Conservation (phyloP, 257 asterid species). For the Gentiana macrophylla region DNA sequence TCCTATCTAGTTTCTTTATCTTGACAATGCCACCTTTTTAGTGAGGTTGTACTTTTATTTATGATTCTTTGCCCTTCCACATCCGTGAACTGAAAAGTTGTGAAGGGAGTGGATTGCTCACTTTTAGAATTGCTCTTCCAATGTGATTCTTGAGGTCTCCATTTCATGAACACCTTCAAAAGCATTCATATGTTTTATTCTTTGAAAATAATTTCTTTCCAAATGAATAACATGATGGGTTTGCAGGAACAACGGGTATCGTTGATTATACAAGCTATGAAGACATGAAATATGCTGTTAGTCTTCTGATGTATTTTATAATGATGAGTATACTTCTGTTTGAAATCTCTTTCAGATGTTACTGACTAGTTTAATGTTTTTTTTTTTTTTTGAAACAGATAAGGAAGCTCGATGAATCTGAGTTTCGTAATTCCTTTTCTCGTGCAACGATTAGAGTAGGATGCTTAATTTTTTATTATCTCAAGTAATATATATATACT, state of each 20-base stretch:
- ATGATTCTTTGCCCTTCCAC: no score
- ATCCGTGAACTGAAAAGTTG: no score
- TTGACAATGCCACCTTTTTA: no score
- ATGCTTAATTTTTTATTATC: not conserved
- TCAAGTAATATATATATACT: not conserved
- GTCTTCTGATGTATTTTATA: constrained; percentile 7
- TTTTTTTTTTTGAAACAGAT: constrained; percentile 34
- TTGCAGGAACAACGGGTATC: constrained; percentile 81
- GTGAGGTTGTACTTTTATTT: no score
- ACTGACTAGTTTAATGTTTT: not conserved
- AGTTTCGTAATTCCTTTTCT: constrained; percentile 86
- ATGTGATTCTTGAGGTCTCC: no score
- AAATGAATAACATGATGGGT: not conserved
- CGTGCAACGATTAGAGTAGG: constrained; percentile 73
- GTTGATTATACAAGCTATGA: constrained; percentile 81
- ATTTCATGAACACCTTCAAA: no score
- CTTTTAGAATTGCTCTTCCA: no score
- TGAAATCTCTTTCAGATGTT: not conserved
- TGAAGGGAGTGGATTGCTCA: no score
- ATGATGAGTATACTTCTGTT: not conserved
- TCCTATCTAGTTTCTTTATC: no score
- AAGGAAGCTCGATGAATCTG: constrained; percentile 89
- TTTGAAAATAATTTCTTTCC: no score
- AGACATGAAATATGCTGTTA: constrained; percentile 93
- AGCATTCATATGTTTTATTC: no score